A percentile compares a stretch with the other conserved stretches of the same genome.
Conservation (phyloP, 495 filamentous ascomycete genomes). For the Hypomontagnella monticulosa region DNA sequence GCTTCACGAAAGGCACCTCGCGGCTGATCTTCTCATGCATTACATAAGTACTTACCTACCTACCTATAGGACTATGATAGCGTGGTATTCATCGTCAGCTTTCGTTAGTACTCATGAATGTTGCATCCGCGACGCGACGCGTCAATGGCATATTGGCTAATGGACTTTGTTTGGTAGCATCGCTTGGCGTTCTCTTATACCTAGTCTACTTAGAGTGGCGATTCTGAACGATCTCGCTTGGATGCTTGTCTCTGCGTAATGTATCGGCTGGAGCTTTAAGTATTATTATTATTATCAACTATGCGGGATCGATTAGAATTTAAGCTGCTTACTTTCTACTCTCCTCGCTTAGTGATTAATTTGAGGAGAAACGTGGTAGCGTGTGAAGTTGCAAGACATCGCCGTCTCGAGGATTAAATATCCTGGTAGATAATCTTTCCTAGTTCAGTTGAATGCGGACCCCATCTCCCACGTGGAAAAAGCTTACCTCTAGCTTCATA, state of each 20-base stretch:
- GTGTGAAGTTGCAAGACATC: not conserved
- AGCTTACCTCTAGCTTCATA: not conserved
- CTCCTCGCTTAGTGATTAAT: not conserved
- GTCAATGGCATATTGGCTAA: not conserved
- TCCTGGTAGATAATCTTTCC: slow-evolving; percentile 5
- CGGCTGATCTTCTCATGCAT: slow-evolving; percentile 14
- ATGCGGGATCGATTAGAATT: too few species aligned
- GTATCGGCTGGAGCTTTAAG: too few species aligned
- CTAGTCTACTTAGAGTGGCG: slow-evolving; percentile 9
- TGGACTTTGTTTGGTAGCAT: not conserved
- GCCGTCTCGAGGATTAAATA: not conserved
- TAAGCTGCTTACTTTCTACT: not conserved
- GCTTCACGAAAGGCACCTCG: slow-evolving; percentile 11
- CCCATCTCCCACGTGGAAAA: slow-evolving; percentile 21
- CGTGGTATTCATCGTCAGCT: not conserved
- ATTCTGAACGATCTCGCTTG: not conserved
- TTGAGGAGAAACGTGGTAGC: not conserved
- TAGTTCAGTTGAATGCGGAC: not conserved
- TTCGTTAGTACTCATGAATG: slow-evolving; percentile 7
- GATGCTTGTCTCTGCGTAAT: too few species aligned
- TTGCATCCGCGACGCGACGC: not conserved
- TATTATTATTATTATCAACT: too few species aligned
- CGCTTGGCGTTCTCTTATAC: not conserved
- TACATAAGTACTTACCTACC: not conserved
- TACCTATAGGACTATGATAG: not conserved